Evolutionary conservation across 805 yeast species (phyloP), one percentile per base, ranked within the genome.

Genomic region (Pichia exigua): DNA sequence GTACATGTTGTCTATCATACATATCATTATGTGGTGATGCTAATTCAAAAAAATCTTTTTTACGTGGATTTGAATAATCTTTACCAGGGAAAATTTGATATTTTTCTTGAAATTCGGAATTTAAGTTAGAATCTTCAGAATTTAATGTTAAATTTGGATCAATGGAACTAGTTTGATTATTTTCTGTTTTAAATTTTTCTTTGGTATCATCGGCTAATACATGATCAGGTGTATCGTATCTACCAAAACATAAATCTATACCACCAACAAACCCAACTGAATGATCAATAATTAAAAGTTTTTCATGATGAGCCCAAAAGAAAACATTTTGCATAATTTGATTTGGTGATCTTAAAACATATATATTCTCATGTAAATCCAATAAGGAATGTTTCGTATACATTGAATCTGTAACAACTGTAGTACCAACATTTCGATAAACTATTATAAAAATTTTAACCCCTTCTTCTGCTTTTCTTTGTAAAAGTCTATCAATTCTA

Each of bases 281-380:
- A 57, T 87, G 87, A 67, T 94, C 99, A 53, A 94, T 73, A 38
- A 94, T 78, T 54, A 91, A 82, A 52, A 94, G 67, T 63, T 94
- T 94, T 63, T 94, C 99, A 70, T 94, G 99, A 71, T 94, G 99
- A 0, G 99, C 99, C 99, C 99, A 94, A 65, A 94, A 95, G 61
- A 82, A 86, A 0, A 97, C 92, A 59, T 88, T 87, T 64, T 94
- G 97, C 50, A 88, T 70, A 65, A 94, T 79, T 65, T 94, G 99
- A 60, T 94, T 91, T 6, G 99, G 99, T 0, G 97, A 91, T 59
- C 99, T 79, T 54, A 94, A 78, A 15, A 92, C 90, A 67, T 87
- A 92, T 47, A 94, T 81, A 63, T 94, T 94, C 26, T 82, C 83
- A 66, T 92, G 90, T 42, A 94, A 72, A 49, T 86, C 89, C 48